Evolutionary conservation across 805 yeast genomes (phyloP), one percentile per base, ranked within the genome.

Genomic region (Wickerhamomyces canadensis): DNA sequence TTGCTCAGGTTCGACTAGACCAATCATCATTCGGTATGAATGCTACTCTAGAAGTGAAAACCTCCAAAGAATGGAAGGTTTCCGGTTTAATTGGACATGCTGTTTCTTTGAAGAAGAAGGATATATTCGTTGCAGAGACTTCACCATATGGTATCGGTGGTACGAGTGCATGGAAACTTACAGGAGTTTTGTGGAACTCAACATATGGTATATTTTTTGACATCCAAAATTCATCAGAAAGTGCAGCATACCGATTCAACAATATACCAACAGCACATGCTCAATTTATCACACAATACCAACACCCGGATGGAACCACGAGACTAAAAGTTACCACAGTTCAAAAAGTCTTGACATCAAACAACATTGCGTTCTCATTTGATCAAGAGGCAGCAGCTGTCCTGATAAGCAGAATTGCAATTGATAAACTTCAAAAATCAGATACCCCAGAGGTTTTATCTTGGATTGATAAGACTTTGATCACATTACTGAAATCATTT

Each of bases 361-460:
- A 63, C 10, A 65, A 61, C 33, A 48, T 78, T 31, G 67, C 72
- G 27, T 54, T 55, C 9, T 70, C 70, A 13, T 79, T 80, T 52
- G 87, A 80, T 53, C 85, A 80, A 55, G 85, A 80, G 51, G 80
- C 81, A 11, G 82, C 84, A 0, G 70, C 80, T 4, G 82, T 80
- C 0, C 56, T 79, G 29, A 58, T 77, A 45, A 77, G 83, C 1
- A 64, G 85, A 44, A 69, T 70, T 21, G 72, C 79, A 1, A 60
- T 78, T 17, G 34, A 38, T 29, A 51, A 50, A 35, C 43, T 51
- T 5, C 54, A 60, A 41, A 48, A 61, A 43, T 61, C 40, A 11
- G 62, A 61, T 31, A 54, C 61, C 14, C 47, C 61, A 3, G 69
- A 67, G 25, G 68, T 76, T 5, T 45, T 66, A n/a, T 63, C 70